Evolutionary conservation across 1,284 basidiomycete species (phyloP), one percentile per base, ranked within the genome.

Genomic region (Moesziomyces antarcticus): DNA sequence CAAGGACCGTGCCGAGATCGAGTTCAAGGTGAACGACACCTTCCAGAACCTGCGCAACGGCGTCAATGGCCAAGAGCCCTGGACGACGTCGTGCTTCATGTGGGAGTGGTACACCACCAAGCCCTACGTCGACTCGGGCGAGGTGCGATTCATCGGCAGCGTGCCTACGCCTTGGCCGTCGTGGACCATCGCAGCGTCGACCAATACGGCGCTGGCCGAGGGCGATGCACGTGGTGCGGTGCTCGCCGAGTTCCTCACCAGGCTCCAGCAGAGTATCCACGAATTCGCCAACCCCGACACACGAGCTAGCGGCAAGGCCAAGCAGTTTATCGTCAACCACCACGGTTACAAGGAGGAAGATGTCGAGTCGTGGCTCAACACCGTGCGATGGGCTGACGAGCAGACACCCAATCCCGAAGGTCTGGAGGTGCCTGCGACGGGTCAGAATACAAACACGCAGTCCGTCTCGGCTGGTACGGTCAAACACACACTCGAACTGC

Each of bases 161-260:
- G 91, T 94, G 1, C 91, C 90, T 41, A 98, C 95, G 0, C 96
- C 96, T 0, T 99, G 96, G 96, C 93, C 94, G 18, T 94, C 92
- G 2, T 99, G 96, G 96, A 87, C 75, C 1, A 82, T 83, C 52
- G 82, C 82, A 14, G 78, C 78, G 0, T 79, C 78, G 5, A 46
- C 40, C 14, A 54, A 62, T 25, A 78, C 75, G 14, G 61, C 66
- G 1, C 52, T 75, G 13, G 43, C 50, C 10, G 3, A 24, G 8
- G 13, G 27, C 14, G 42, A 57, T 21, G 27, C 49, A 3, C 7
- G 25, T 2, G 44, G 48, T 10, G 21, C 50, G 11, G 27, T 60
- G n/a, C 48, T 71, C 0, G 41, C 49, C 3, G 57, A 70, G 9
- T 82, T 83, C 66, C 63, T 81, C 22, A 13, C 40, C 9, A 33